Evolutionary conservation across 164 flowering plant genomes (phyloP), one percentile per base, ranked within the genome.

Genomic region (Umbilicus rupestris): DNA sequence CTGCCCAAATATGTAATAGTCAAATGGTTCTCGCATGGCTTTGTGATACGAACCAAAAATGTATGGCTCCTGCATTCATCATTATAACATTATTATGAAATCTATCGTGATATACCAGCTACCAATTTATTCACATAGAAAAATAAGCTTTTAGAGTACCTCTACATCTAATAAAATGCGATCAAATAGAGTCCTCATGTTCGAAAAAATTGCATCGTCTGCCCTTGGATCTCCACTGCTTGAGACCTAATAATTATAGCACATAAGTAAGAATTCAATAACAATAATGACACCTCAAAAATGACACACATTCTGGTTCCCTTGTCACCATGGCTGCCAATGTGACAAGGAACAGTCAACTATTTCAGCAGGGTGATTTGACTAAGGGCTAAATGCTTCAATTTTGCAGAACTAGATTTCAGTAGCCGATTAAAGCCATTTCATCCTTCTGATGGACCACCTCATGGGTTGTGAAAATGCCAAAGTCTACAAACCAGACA

Each of bases 1-100:
- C 70, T 91, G 97, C 75, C 92, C 99, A 76, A 94, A 88, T 78
- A 63, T 75, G 74, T 82, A 94, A 69, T 94, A 94, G 81, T 94
- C 99, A 81, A 89, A 87, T 42, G 99, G n/a, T n/a, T n/a, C n/a
- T n/a, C n/a, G n/a, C n/a, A n/a, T n/a, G n/a, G 97, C 96, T 77
- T 81, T 78, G 76, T 94, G 99, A 78, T 83, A 63, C 49, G 99
- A 79, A 66, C 84, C 31, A 74, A 94, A 94, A 63, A 65, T 75
- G 80, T 79, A 91, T 59, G 99, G 88, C 20, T 89, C 89, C 99
- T 94, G 88, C 72, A 77, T 47, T 37, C 35, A 47, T 71, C 63
- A 47, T 52, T 46, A 24, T 60, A n/a, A 12, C 22, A 19, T 68
- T 37, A n/a, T n/a, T n/a, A n/a, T n/a, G n/a, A n/a, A n/a, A n/a